Conservation (phyloP, 768 basidiomycete species). For the Tulasnella sp. region DNA sequence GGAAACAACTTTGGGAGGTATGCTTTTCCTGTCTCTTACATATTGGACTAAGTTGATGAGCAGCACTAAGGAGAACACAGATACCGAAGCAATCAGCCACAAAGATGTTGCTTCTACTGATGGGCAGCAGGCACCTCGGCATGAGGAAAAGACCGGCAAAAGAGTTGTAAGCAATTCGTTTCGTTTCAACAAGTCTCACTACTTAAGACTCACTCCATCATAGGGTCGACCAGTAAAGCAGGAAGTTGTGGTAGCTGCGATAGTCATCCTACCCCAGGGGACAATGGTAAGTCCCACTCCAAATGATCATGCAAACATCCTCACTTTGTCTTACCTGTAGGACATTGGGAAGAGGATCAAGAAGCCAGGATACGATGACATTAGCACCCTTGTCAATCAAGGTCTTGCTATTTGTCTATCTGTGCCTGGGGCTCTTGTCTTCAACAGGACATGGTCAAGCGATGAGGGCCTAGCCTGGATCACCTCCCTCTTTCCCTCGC, state of each 20-base stretch:
- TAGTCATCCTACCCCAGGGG: background rate
- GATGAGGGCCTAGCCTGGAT: background rate
- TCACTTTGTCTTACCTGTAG: background rate
- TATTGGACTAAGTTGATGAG: background rate
- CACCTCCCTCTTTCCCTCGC: background rate
- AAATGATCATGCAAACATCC: background rate
- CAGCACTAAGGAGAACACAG: background rate
- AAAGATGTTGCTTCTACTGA: background rate
- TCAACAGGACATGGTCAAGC: background rate
- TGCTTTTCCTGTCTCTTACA: background rate
- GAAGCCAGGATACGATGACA: background rate
- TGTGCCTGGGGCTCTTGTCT: background rate
- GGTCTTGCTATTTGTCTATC: background rate
- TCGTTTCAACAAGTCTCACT: background rate
- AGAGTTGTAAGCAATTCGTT: background rate
- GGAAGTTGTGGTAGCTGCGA: background rate
- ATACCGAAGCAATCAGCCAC: background rate
- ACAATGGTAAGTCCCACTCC: background rate
- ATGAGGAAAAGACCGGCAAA: background rate
- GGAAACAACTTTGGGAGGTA: background rate
- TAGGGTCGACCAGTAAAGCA: background rate
- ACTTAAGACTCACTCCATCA: background rate
- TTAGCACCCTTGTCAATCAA: background rate
- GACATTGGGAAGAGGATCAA: background rate
- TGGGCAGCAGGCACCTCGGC: background rate